Conservation (phyloP, 2,329 filamentous ascomycete species). For the Bipolaris cookei region DNA sequence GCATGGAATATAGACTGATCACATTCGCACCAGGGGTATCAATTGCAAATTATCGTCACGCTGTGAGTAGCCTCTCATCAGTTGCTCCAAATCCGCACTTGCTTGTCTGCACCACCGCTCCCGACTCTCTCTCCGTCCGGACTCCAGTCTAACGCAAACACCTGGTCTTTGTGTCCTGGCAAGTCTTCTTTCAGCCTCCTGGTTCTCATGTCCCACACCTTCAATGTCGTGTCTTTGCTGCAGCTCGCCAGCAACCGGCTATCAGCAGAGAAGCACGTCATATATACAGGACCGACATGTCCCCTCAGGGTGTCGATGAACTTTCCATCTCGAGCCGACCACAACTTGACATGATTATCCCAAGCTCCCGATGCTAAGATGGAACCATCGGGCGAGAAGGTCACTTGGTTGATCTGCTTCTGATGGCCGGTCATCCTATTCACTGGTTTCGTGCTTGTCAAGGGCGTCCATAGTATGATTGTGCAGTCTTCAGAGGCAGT, state of each 20-base stretch:
- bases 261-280: slow-evolving; percentile 90
- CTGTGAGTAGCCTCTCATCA: slow-evolving; percentile 36
- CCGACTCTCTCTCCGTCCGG: slow-evolving; percentile 87
- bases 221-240: slow-evolving; percentile 91
- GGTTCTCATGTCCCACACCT: slow-evolving; percentile 90
- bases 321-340: slow-evolving; percentile 76
- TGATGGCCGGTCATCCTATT: slow-evolving; percentile 92
- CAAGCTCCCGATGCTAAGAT: slow-evolving; percentile 88
- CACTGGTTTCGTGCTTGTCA: slow-evolving; percentile 76
- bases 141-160: slow-evolving; percentile 95
- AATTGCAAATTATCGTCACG: slow-evolving; percentile 10
- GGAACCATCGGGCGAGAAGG: slow-evolving; percentile 87
- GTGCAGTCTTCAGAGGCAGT: slow-evolving; percentile 96
- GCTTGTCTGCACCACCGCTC: slow-evolving; percentile 92
- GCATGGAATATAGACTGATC: neutral
- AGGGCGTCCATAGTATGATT: slow-evolving; percentile 93
- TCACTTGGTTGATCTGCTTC: slow-evolving; percentile 95
- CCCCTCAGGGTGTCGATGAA: slow-evolving; percentile 89
- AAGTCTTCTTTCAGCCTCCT: slow-evolving; percentile 83
- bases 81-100: slow-evolving; percentile 69
- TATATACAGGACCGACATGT: slow-evolving; percentile 90
- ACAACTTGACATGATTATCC: slow-evolving; percentile 94
- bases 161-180: slow-evolving; percentile 89
- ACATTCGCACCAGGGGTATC: slow-evolving; percentile 16
- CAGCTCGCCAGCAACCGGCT: slow-evolving; percentile 85